Evolutionary conservation across 2,329 filamentous ascomycete genomes (phyloP), one percentile per base, ranked within the genome.

Genomic region (Arthrobotrys conoides): DNA sequence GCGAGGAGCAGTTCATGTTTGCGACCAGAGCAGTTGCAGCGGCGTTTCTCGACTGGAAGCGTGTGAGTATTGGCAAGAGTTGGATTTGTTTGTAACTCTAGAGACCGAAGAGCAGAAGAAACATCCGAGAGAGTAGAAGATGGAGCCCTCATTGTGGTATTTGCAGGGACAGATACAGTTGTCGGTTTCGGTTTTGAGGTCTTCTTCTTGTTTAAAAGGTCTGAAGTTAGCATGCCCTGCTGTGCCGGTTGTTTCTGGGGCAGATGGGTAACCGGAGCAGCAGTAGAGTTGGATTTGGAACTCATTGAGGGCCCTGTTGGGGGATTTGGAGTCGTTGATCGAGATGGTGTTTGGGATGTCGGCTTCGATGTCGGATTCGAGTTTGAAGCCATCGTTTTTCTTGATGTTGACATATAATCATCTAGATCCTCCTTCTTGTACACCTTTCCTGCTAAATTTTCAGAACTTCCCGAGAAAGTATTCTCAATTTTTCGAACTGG

Each of bases 31-130:
- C 96, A 99, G 82, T 92, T 92, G 84, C 96, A 99, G 71, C 90
- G 90, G 5, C 92, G 89, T 64, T 90, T 87, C 9, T 86, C 85
- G 5, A 49, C 63, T 3, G 75, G 68, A 1, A 69, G 55, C 22
- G 63, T 68, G 24, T 77, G 73, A 8, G 73, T 59, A 27, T 85
- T 85, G 46, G 87, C 85, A 24, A 94, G 85, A 0, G 90, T 89
- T 0, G 94, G 93, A 83, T 97, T 97, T 1, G 94, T 97, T 66
- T 92, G 92, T n/a, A 97, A 89, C 83, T 99, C 96, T 5, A 99
- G 89, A 1, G 91, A 88, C 24, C 94, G 91, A 81, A 99, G 98
- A 3, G 95, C 94, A 0, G 93, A 91, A 81, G 92, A 90, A 0
- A 92, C 85, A 82, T 92, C 90, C 16, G 89, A 89, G 18, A 96